Evolutionary conservation across 306 rosid genomes (phyloP).

Genomic region (Vigna reflexopilosa): DNA sequence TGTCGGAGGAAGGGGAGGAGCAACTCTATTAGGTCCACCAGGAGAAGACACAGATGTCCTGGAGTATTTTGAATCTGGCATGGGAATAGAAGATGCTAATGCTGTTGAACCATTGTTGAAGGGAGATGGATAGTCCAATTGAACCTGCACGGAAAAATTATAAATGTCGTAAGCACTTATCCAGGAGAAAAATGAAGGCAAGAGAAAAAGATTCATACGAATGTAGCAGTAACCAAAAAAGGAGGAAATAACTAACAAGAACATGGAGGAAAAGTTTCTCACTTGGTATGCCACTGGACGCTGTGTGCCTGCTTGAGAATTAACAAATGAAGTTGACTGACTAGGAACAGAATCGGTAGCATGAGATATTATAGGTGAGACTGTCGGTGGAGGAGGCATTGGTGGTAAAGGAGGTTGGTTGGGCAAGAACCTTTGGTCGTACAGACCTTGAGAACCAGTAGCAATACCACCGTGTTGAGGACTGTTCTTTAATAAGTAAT

Average conservation of each 20-base stretch:
- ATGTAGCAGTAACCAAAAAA: conserved; percentile 34
- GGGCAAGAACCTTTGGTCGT: conserved; percentile 78
- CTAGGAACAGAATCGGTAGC: conserved; percentile 63
- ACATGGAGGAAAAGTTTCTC: conserved; percentile 40
- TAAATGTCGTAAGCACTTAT: background rate
- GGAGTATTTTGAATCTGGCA: conserved; percentile 70
- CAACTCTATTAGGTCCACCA: conserved; percentile 74
- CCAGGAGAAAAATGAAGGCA: conserved; percentile 35
- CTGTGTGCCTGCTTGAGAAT: conserved; percentile 66
- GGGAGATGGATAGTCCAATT: conserved; percentile 68
- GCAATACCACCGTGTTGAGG: conserved; percentile 74
- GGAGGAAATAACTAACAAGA: conserved; percentile 32
- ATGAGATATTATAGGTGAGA: conserved; percentile 66
- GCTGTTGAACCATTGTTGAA: conserved; percentile 63
- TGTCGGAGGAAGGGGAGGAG: conserved; percentile 97
- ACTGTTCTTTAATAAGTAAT: conserved; percentile 66
- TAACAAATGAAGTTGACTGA: conserved; percentile 70
- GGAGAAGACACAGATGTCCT: conserved; percentile 75
- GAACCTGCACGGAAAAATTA: conserved; percentile 66
- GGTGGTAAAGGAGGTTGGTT: conserved; percentile 98
- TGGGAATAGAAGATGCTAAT: conserved; percentile 56
- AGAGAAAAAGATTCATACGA: conserved; percentile 20
- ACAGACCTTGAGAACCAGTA: conserved; percentile 77
- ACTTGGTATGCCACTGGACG: conserved; percentile 74
- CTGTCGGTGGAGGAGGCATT: conserved; percentile 86